Conservation (phyloP, 441 rosid species). For the Arabidopsis hybrid region DNA sequence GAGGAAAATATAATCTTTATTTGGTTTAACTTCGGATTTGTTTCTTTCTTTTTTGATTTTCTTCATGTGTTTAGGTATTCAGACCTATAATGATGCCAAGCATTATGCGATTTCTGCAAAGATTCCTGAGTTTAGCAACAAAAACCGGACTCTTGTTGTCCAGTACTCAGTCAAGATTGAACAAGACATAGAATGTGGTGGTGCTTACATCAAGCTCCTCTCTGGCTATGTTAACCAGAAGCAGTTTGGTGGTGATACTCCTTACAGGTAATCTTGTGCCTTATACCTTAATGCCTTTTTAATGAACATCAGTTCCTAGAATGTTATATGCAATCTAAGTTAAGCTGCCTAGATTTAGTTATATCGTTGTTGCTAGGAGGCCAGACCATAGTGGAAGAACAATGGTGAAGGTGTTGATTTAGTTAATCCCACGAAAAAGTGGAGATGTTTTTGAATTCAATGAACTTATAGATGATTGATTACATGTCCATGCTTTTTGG, state of each 20-base stretch:
- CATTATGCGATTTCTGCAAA: constrained; percentile 88
- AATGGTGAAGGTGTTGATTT: constrained; percentile 7
- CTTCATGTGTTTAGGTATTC: constrained; percentile 65
- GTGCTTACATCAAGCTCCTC: constrained; percentile 88
- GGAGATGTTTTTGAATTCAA: constrained; percentile 6
- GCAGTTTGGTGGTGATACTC: constrained; percentile 95
- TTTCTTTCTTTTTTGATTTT: not conserved
- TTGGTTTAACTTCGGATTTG: not conserved
- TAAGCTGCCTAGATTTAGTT: constrained; percentile 12
- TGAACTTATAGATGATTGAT: constrained; percentile 2
- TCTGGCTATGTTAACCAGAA: constrained; percentile 93
- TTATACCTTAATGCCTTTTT: not conserved
- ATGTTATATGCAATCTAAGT: constrained; percentile 11
- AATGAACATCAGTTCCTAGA: constrained; percentile 4
- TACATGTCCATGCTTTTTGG: not conserved
- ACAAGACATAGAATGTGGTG: constrained; percentile 95
- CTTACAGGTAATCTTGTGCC: constrained; percentile 64
- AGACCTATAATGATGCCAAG: constrained; percentile 84
- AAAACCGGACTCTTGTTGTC: constrained; percentile 78
- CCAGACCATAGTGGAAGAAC: constrained; percentile 24
- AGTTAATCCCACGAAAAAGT: not conserved
- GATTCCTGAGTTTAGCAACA: constrained; percentile 84
- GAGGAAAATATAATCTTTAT: not conserved
- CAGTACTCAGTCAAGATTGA: constrained; percentile 86
- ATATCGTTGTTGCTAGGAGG: not conserved